Conservation (phyloP, 1,284 basidiomycete genomes). For the Trichosporon inkin region DNA sequence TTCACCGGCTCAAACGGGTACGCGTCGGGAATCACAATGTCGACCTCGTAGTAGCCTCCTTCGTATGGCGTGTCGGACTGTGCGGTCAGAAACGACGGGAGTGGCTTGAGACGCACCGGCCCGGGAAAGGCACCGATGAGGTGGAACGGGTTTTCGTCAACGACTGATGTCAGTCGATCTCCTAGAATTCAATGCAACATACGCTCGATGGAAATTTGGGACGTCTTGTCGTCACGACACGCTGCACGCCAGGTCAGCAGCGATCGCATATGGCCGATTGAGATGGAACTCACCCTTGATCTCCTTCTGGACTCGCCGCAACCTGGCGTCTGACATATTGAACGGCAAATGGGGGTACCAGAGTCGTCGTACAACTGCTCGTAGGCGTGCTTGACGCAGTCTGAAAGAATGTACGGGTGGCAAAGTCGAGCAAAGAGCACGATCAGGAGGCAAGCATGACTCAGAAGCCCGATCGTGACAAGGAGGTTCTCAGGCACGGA, state of each 20-base stretch:
- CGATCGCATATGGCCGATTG: not conserved
- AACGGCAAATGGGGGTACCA: not conserved
- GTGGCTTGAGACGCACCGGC: constrained; percentile 56
- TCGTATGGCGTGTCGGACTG: constrained; percentile 79
- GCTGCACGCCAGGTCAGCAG: constrained; percentile 11
- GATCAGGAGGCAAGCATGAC: not conserved
- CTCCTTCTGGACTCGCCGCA: constrained; percentile 87
- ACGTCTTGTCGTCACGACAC: constrained; percentile 65
- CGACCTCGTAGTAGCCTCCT: constrained; percentile 88
- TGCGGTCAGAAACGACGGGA: not conserved
- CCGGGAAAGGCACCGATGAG: constrained; percentile 86
- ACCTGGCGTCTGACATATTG: constrained; percentile 66
- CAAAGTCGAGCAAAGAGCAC: not conserved
- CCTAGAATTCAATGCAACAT: constrained; percentile 14
- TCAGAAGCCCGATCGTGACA: constrained; percentile 2
- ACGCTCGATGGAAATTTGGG: constrained; percentile 71
- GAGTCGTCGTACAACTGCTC: not conserved
- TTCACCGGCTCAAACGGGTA: constrained; percentile 98
- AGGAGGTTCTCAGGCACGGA: not conserved
- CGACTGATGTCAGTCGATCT: constrained; percentile 51
- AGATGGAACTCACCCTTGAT: constrained; percentile 60
- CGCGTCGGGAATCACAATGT: constrained; percentile 88
- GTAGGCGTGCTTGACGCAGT: not conserved
- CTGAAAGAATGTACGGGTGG: not conserved
- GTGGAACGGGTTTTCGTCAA: constrained; percentile 83